Base-by-base conservation (phyloP, 2,329 filamentous ascomycete species). In the Fusarium lateritium region DNA sequence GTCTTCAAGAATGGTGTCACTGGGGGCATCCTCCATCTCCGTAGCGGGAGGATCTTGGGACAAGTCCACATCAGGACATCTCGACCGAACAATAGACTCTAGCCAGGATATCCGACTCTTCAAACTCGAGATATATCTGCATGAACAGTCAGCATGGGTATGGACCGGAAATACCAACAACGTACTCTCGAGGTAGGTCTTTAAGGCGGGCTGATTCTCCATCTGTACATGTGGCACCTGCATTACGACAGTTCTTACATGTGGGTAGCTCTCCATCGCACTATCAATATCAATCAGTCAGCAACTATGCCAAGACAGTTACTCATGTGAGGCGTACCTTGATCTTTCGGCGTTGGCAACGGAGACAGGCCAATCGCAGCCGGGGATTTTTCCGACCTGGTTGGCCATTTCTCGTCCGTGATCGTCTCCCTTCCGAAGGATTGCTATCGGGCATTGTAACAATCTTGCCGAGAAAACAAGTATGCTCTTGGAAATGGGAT, bases 341-440 rank as follows among this genome's bases (percentile, higher is more conserved):
- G 70, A 86, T 85, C 74, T 86, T 86, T 26, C 84, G 78, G 42
- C 82, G 76, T 62, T 86, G 84, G 56, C 84, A 86, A 7, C 79
- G 74, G 19, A 73, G 69, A 67, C 76, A 76, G 1, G 77, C 73
- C 45, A 81, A 67, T 7, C 75, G 70, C 43, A 77, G 65, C 17
- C 77, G 68, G 26, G 71, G 67, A 31, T 73, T 77, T 11, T 73
- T 73, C 44, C 70, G 67, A 7, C 67, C 58, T 34, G 65, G 62
- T 15, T 71, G 73, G 10, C 38, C 46, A 55, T 62, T 57, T 36
- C 54, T 73, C 34, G 59, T 39, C 43, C 56, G 51, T 5, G 59
- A 53, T 3, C 45, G 65, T 28, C 58, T 62, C 17, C 45, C 56
- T 1, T 43, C 50, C 1, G 34, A 19, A 14, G 28, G 46, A 2